phyloP scores from a whole-genome alignment of 768 basidiomycete genomes.

The Ramaria sp. region DNA sequence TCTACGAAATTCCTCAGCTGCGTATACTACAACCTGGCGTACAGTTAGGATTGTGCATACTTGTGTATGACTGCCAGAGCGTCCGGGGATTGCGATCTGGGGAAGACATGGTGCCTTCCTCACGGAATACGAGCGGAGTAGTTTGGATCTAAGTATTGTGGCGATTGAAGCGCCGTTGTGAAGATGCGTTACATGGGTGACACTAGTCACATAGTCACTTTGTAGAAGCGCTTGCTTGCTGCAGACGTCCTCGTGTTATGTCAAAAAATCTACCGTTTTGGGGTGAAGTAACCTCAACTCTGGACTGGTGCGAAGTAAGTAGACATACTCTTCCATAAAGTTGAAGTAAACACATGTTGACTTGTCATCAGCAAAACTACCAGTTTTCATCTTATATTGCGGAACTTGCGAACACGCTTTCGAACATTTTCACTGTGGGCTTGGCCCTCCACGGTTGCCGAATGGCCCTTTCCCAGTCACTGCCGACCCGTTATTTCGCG shows the following conservation, averaged over 20 bases:
- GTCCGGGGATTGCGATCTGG: not conserved
- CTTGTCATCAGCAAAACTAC: constrained; percentile 49
- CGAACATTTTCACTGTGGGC: constrained; percentile 51
- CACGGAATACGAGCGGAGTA: no score
- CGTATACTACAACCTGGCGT: not conserved
- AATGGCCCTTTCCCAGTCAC: constrained; percentile 18
- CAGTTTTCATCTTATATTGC: constrained; percentile 70
- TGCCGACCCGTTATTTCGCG: constrained; percentile 26
- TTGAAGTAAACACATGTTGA: not conserved
- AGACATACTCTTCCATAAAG: constrained; percentile 5
- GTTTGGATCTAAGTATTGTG: no score
- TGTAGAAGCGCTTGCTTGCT: no score
- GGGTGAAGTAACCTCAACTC: constrained; percentile 58
- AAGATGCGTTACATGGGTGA: no score
- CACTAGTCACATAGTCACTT: no score
- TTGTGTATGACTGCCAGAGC: constrained; percentile 7
- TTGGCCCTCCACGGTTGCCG: constrained; percentile 41
- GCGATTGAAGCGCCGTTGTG: no score
- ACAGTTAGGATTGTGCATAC: not conserved
- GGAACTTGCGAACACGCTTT: constrained; percentile 66
- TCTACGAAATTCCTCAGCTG: not conserved
- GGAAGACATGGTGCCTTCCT: no score
- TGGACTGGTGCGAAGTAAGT: constrained; percentile 66
- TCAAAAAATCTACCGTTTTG: constrained; percentile 20
- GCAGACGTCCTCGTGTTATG: not conserved